Conservation (phyloP, 192 early-diverging fungal species). For the Coemansia sp. region DNA sequence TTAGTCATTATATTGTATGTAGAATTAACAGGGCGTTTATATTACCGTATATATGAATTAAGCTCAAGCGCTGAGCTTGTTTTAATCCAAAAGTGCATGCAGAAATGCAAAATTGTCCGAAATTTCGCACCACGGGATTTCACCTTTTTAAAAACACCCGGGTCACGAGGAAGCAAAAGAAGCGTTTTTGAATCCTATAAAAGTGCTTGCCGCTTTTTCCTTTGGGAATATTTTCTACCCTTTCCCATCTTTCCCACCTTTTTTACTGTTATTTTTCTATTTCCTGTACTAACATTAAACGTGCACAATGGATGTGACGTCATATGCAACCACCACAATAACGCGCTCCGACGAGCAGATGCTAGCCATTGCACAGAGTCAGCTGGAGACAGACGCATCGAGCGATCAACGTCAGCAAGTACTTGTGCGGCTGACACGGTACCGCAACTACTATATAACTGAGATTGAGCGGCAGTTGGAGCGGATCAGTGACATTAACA, state of each 20-base stretch:
- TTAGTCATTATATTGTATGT: background rate
- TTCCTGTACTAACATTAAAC: background rate
- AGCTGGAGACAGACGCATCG: background rate
- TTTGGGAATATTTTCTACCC: background rate
- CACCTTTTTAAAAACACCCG: too few relatives aligned
- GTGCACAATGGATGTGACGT: background rate
- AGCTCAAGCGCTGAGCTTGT: too few relatives aligned
- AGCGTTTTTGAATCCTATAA: too few relatives aligned
- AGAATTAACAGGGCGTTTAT: background rate
- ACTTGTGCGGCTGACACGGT: conserved; percentile 24
- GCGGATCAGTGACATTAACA: conserved; percentile 32
- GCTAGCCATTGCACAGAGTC: background rate
- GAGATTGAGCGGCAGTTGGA: conserved; percentile 34
- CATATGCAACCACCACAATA: background rate
- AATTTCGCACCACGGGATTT: too few relatives aligned
- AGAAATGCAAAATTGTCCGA: too few relatives aligned
- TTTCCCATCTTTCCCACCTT: background rate
- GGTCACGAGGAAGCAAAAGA: too few relatives aligned
- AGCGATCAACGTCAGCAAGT: conserved; percentile 16
- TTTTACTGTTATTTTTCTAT: background rate
- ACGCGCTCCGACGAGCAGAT: conserved; percentile 3
- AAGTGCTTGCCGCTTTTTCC: too few relatives aligned
- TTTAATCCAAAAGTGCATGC: too few relatives aligned
- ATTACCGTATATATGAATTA: background rate
- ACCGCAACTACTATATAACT: conserved; percentile 27